Base-by-base conservation (phyloP, 768 basidiomycete genomes). In the Mycena belliarum region DNA sequence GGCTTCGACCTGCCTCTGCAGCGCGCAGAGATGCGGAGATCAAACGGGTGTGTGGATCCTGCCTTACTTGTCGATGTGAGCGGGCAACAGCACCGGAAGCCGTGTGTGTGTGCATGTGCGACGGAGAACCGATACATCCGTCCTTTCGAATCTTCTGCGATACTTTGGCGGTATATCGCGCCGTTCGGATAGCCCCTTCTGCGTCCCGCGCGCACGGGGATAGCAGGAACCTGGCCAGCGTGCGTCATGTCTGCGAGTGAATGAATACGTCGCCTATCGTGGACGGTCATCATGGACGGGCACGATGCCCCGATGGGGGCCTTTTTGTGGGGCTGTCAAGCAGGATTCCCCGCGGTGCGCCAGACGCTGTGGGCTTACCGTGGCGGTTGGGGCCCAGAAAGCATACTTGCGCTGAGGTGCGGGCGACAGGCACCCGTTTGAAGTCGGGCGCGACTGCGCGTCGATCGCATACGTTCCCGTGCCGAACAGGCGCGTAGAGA, bases 351-450 rank as follows among this genome's bases (percentile, higher is more conserved):
- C 54, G 59, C 54, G 53, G 45, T 56, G 20, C 41, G 23, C 28
- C 23, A 60, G 50, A 46, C 48, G 52, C 29, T 33, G 49, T 55
- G 59, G 59, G 40, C 42, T 55, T 60, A 60, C 59, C 50, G 55
- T 52, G 59, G 54, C 46, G 49, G 49, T 60, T 55, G 26, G n/a
- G n/a, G n/a, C n/a, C n/a, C n/a, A n/a, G n/a, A n/a, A n/a, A n/a
- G n/a, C n/a, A n/a, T n/a, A n/a, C n/a, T n/a, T n/a, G n/a, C n/a
- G n/a, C n/a, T n/a, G n/a, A n/a, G n/a, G n/a, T n/a, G n/a, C n/a
- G n/a, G 25, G 44, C 57, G 57, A 55, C 48, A 50, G 53, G 52
- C 52, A 53, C 57, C 43, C 40, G 52, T 32, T 40, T 45, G 51
- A 49, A 42, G 20, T 15, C 43, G 51, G 38, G 38, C 37, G 43